These are phyloP conservation scores for Boletus eberwhitei DNA, from an alignment of 768 basidiomycete species.

Conservation along the genomic window DNA sequence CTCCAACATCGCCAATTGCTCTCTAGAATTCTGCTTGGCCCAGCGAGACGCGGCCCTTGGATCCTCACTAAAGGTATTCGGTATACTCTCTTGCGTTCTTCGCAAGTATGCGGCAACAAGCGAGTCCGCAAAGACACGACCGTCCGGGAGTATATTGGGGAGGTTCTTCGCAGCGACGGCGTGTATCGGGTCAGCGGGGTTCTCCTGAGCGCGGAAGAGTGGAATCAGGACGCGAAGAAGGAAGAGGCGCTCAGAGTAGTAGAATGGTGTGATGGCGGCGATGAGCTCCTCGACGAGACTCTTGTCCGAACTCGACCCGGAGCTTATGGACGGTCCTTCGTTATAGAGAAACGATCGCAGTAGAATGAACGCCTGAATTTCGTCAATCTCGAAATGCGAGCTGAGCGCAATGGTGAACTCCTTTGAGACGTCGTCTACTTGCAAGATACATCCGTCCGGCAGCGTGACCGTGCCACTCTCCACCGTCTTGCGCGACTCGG, in stretches of 20 bases:
- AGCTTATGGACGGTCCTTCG: slow-evolving; percentile 57
- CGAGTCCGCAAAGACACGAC: slow-evolving; percentile 54
- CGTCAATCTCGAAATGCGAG: slow-evolving; percentile 69
- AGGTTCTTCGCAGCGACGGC: slow-evolving; percentile 52
- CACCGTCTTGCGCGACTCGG: slow-evolving; percentile 62
- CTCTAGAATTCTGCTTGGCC: slow-evolving; percentile 71
- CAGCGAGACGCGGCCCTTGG: slow-evolving; percentile 60
- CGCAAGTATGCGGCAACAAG: slow-evolving; percentile 58
- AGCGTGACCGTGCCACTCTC: slow-evolving; percentile 67
- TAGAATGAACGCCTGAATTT: slow-evolving; percentile 72
- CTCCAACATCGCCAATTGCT: slow-evolving; percentile 80
- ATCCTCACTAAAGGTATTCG: slow-evolving; percentile 44
- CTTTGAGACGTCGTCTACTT: slow-evolving; percentile 67
- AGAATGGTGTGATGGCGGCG: slow-evolving; percentile 75
- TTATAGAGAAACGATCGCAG: slow-evolving; percentile 78
- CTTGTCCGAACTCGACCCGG: slow-evolving; percentile 43
- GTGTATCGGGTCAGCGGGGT: slow-evolving; percentile 52
- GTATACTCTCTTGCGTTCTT: slow-evolving; percentile 49
- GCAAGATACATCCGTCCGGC: slow-evolving; percentile 58
- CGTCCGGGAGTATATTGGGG: slow-evolving; percentile 61
- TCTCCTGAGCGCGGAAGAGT: slow-evolving; percentile 68
- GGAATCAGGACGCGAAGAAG: slow-evolving; percentile 68
- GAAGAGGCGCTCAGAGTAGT: slow-evolving; percentile 75
- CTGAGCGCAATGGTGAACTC: slow-evolving; percentile 72
- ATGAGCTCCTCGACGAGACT: slow-evolving; percentile 38